Conservation (phyloP, 805 yeast genomes). For the Yarrowia sp. region DNA sequence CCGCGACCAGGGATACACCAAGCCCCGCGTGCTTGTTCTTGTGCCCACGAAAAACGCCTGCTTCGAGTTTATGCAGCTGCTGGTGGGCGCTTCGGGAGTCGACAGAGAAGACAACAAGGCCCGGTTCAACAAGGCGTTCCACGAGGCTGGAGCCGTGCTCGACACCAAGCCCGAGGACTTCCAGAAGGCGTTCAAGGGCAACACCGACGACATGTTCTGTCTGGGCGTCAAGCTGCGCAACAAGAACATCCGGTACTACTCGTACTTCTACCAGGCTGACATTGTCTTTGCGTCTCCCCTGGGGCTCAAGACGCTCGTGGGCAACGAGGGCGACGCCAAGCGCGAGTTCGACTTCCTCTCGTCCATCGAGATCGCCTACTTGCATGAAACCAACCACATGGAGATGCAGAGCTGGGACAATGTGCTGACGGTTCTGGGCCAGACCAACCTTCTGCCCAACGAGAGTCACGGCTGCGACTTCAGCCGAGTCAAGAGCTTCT, state of each 20-base stretch:
- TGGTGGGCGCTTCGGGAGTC: conserved; percentile 62
- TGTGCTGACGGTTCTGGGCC: conserved; percentile 60
- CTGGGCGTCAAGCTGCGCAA: conserved; percentile 89
- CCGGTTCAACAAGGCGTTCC: conserved; percentile 71
- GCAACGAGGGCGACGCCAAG: conserved; percentile 52
- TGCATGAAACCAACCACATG: conserved; percentile 82
- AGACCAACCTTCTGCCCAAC: conserved; percentile 73
- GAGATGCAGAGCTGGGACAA: conserved; percentile 95
- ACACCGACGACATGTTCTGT: conserved; percentile 87
- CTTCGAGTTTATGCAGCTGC: conserved; percentile 59
- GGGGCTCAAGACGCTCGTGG: conserved; percentile 78
- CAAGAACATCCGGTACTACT: conserved; percentile 77
- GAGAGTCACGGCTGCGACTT: conserved; percentile 84
- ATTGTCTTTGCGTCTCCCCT: conserved; percentile 87
- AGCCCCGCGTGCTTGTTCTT: conserved; percentile 82
- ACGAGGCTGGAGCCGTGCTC: conserved; percentile 49
- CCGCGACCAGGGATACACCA: conserved; percentile 92
- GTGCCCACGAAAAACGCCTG: conserved; percentile 83
- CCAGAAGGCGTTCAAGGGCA: conserved; percentile 75
- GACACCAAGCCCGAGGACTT: conserved; percentile 79
- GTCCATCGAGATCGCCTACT: conserved; percentile 75
- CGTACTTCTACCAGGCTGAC: conserved; percentile 82
- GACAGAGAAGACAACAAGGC: conserved; percentile 78
- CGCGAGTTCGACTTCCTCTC: conserved; percentile 78
- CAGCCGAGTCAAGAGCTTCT: conserved; percentile 88